Evolutionary conservation across 2,329 filamentous ascomycete genomes (phyloP).

Genomic region (Fusarium pseudoanthophilum): DNA sequence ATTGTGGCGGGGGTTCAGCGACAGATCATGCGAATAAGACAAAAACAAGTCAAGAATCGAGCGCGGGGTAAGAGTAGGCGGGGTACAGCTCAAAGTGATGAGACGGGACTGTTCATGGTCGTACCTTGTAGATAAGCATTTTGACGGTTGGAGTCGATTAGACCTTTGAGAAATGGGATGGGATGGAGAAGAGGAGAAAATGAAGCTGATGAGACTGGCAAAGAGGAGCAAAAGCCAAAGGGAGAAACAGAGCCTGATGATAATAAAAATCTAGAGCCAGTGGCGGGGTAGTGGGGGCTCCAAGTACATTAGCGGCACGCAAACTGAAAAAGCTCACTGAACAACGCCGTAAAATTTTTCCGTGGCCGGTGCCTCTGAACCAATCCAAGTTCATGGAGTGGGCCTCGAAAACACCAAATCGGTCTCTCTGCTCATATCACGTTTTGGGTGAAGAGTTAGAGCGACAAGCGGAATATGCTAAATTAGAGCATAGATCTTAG

Average conservation of each 20-base stretch:
- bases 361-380: not conserved
- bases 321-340: conserved; percentile 16
- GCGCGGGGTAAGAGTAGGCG: conserved; percentile 33
- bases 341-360: conserved; percentile 25
- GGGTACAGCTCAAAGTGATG: conserved; percentile 1
- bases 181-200: conserved; percentile 19
- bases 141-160: conserved; percentile 57
- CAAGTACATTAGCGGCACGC: conserved; percentile 24
- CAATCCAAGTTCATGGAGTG: conserved; percentile 7
- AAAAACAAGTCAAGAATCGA: conserved; percentile 10
- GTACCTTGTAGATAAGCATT: conserved; percentile 80
- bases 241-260: conserved; percentile 38
- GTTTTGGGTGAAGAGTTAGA: not conserved
- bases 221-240: conserved; percentile 34
- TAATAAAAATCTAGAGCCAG: conserved; percentile 45
- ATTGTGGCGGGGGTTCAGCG: conserved; percentile 46
- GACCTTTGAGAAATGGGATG: conserved; percentile 33
- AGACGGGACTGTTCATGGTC: conserved; percentile 29
- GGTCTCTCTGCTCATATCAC: not conserved
- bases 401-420: conserved; percentile 3
- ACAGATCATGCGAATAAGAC: conserved; percentile 34
- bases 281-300: conserved; percentile 41
- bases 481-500: not conserved
- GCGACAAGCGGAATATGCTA: not conserved
- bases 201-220: conserved; percentile 32